These are phyloP conservation scores for Botrytis galanthina DNA, from an alignment of 2,329 filamentous ascomycete genomes.

Conservation along the genomic window DNA sequence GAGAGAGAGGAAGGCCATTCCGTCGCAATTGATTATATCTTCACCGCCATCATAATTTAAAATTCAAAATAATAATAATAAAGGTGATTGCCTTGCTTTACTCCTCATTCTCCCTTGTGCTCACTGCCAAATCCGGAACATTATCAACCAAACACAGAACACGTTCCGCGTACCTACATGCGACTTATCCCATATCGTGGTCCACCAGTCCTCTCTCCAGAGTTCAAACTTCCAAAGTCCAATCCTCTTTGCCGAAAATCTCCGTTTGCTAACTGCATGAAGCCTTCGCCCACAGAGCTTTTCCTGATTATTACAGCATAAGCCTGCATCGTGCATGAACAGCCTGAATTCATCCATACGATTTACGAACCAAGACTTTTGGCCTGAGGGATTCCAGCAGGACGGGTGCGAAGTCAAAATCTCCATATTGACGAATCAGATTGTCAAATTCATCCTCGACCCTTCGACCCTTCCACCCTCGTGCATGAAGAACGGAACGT, in stretches of 20 bases:
- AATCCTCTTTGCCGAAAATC: neutral
- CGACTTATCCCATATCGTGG: neutral
- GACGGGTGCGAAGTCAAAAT: neutral
- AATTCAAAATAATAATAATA: no score
- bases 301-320: neutral
- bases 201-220: neutral
- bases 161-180: conserved; percentile 15
- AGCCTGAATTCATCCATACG: conserved; percentile 7
- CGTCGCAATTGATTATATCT: neutral
- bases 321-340: conserved; percentile 3
- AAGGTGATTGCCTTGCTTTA: neutral
- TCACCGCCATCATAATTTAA: conserved; percentile 6
- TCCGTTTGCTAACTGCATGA: neutral
- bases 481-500: neutral
- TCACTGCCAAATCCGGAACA: conserved; percentile 10
- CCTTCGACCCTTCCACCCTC: neutral
- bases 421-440: neutral
- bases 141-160: conserved; percentile 10
- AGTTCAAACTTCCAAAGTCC: no score
- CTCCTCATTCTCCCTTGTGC: neutral
- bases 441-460: neutral
- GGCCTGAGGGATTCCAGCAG: conserved; percentile 1
- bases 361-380: neutral
- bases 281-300: neutral
- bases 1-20: neutral